phyloP scores from a whole-genome alignment of 2,329 filamentous ascomycete genomes.

The Apiospora arundinis region DNA sequence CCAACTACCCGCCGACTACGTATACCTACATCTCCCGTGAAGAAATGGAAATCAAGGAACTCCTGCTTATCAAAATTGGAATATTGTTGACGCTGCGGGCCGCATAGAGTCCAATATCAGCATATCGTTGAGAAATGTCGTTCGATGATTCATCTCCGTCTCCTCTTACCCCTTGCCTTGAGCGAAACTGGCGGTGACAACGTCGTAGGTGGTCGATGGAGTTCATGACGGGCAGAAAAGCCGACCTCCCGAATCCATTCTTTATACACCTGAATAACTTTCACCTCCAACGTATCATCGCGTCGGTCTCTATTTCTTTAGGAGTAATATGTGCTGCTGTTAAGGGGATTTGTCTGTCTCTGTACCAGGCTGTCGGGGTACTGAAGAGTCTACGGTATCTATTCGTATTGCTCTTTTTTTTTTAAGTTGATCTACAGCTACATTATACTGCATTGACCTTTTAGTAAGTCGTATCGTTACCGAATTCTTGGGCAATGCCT shows the following conservation, averaged over 20 bases:
- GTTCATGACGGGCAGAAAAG: neutral
- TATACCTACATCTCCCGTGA: neutral
- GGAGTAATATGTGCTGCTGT: neutral
- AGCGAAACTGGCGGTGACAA: conserved; percentile 8
- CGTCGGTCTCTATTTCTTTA: neutral
- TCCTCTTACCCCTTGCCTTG: neutral
- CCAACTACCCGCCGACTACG: neutral
- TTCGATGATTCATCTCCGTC: neutral
- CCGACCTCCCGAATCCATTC: neutral
- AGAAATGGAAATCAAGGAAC: neutral
- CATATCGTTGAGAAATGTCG: neutral
- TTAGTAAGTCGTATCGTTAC: neutral
- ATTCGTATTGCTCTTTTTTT: neutral
- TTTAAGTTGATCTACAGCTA: neutral
- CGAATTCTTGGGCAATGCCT: neutral
- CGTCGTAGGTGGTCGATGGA: neutral
- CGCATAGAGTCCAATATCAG: neutral
- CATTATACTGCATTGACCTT: neutral
- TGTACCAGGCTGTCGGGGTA: neutral
- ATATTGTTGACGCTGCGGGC: neutral
- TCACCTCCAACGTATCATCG: neutral
- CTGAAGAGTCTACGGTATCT: neutral
- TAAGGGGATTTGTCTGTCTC: neutral
- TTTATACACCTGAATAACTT: neutral
- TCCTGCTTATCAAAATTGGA: neutral